A percentile compares a stretch with the other conserved stretches of the same genome.
Conservation (phyloP, 2,329 filamentous ascomycete species). For the Blastomyces percursus region DNA sequence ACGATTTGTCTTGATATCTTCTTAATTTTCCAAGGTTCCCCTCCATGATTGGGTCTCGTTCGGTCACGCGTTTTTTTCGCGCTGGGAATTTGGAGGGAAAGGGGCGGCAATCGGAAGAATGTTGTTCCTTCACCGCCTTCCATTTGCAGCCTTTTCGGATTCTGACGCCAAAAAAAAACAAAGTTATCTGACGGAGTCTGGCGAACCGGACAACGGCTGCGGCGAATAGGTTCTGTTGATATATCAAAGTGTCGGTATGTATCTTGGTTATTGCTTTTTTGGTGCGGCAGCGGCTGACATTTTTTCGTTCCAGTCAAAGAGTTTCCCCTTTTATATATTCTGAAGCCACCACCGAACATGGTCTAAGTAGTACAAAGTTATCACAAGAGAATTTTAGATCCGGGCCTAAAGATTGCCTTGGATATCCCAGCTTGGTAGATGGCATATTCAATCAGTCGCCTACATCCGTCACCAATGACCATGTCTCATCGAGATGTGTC, state of each 20-base stretch:
- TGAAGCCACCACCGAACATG: background rate
- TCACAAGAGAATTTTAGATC: background rate
- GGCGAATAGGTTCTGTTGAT: background rate
- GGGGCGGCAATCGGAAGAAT: constrained; percentile 9
- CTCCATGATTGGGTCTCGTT: background rate
- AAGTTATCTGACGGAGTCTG: too few relatives aligned
- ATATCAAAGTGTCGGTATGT: background rate
- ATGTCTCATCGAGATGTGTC: constrained; percentile 69
- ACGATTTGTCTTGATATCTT: background rate
- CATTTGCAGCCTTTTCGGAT: constrained; percentile 3
- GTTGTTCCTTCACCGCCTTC: constrained; percentile 23
- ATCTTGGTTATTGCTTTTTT: background rate
- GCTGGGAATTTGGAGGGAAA: constrained; percentile 5
- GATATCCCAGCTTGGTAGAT: background rate
- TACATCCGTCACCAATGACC: background rate
- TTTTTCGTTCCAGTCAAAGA: background rate
- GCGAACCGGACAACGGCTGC: background rate
- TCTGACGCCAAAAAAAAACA: background rate
- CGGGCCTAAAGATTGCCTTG: background rate
- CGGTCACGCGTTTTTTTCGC: constrained; percentile 16
- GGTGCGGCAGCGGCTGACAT: background rate
- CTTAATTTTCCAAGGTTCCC: too few relatives aligned
- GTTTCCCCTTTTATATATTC: background rate
- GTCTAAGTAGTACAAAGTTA: background rate
- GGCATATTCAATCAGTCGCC: background rate